Percentiles rank a stretch among this genome's conserved stretches.
phyloP scores from a whole-genome alignment of 352 stramenopile species.

The Halophytophthora polymorphica region DNA sequence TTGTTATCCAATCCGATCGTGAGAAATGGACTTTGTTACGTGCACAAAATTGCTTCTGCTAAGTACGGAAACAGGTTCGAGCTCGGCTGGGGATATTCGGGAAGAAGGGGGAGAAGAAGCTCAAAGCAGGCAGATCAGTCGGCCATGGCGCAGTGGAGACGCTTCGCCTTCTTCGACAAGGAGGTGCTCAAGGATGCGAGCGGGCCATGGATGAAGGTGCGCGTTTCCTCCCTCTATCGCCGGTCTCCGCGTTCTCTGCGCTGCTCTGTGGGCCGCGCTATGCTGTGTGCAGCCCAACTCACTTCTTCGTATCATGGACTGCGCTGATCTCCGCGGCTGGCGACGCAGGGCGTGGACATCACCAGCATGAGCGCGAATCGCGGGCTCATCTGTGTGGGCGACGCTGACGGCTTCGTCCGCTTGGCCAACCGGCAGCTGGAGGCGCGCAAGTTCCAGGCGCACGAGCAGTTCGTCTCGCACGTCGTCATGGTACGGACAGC shows the following conservation, averaged over 20 bases:
- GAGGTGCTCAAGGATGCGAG: constrained; percentile 82
- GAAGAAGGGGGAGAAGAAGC: constrained; percentile 12
- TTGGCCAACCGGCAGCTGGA: constrained; percentile 81
- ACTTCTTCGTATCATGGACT: background rate
- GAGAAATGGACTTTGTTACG: too few species aligned
- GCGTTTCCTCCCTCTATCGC: constrained; percentile 4
- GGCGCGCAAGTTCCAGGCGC: constrained; percentile 78
- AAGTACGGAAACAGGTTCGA: constrained; percentile 14
- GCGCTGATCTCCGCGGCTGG: background rate
- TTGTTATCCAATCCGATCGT: background rate
- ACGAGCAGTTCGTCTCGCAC: constrained; percentile 86
- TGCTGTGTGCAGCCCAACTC: background rate
- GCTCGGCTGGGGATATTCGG: constrained; percentile 16
- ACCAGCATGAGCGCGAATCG: constrained; percentile 86
- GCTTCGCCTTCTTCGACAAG: constrained; percentile 89
- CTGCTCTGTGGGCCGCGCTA: constrained; percentile 10
- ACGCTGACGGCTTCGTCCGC: constrained; percentile 82
- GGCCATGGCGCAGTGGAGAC: constrained; percentile 83
- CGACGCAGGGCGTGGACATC: constrained; percentile 73
- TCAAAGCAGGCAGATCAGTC: constrained; percentile 5
- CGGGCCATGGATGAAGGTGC: constrained; percentile 83
- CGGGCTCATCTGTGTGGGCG: constrained; percentile 80
- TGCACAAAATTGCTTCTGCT: background rate
- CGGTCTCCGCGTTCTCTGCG: background rate
- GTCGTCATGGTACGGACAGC: constrained; percentile 71